phyloP scores from a whole-genome alignment of 331 rosid genomes.

The Dryas integrifolia region DNA sequence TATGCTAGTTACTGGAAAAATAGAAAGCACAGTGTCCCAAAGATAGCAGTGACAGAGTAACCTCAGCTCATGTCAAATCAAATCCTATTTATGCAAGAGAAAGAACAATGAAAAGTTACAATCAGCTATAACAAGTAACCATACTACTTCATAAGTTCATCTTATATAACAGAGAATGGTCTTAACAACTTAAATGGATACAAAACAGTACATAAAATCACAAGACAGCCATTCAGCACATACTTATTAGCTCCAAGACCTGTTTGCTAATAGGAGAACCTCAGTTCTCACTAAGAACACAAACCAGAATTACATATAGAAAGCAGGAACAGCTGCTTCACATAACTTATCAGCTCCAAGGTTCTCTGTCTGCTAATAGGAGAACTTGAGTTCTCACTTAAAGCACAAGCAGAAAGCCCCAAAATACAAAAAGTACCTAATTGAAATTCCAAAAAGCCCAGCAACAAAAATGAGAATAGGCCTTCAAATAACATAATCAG shows the following conservation, averaged over 20 bases:
- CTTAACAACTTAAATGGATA: constrained; percentile 8
- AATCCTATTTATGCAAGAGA: not conserved
- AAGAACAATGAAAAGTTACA: not conserved
- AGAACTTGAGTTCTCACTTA: constrained; percentile 62
- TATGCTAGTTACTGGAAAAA: no score
- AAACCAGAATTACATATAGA: not conserved
- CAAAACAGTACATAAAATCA: constrained; percentile 5
- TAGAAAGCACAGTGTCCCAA: not conserved
- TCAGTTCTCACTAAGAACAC: constrained; percentile 22
- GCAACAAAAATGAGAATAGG: not conserved
- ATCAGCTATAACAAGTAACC: not conserved
- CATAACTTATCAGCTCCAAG: constrained; percentile 7
- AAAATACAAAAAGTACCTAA: not conserved
- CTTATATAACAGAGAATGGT: not conserved
- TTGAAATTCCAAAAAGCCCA: not conserved
- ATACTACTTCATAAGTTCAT: not conserved
- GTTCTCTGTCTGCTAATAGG: constrained; percentile 41
- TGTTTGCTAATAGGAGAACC: constrained; percentile 12
- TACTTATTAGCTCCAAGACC: not conserved
- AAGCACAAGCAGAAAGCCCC: constrained; percentile 31
- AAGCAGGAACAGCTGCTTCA: constrained; percentile 1
- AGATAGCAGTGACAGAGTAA: not conserved
- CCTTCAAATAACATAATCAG: constrained; percentile 70
- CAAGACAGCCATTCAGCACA: not conserved
- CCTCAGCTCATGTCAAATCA: not conserved